These are phyloP conservation scores for Scedosporium aurantiacum DNA, from an alignment of 2,329 filamentous ascomycete species.

Conservation along the genomic window DNA sequence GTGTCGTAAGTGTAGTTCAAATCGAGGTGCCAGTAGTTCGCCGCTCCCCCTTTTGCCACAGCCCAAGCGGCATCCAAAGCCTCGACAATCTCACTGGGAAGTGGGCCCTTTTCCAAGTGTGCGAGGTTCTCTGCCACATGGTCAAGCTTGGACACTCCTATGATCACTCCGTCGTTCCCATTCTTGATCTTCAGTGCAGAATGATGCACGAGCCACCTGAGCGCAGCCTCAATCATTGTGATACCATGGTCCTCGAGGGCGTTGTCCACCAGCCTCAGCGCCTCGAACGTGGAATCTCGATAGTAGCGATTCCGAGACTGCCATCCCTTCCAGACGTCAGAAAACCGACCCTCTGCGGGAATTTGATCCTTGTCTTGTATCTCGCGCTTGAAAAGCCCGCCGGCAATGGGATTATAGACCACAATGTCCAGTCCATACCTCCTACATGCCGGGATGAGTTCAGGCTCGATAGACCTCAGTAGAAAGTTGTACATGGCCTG, in stretches of 20 bases:
- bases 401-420: slow-evolving; percentile 72
- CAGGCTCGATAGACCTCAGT: slow-evolving; percentile 62
- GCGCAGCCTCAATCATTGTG: slow-evolving; percentile 59
- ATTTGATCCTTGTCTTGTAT: slow-evolving; percentile 54
- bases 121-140: slow-evolving; percentile 49
- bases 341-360: slow-evolving; percentile 61
- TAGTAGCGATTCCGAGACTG: slow-evolving; percentile 53
- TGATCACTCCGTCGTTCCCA: slow-evolving; percentile 48
- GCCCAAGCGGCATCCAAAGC: slow-evolving; percentile 70
- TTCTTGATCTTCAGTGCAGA: slow-evolving; percentile 42
- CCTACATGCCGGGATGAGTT: slow-evolving; percentile 62
- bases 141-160: slow-evolving; percentile 45
- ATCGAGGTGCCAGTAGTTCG: slow-evolving; percentile 47
- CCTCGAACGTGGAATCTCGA: slow-evolving; percentile 51
- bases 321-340: slow-evolving; percentile 34
- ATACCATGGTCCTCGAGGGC: slow-evolving; percentile 57
- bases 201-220: slow-evolving; percentile 66
- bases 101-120: slow-evolving; percentile 54
- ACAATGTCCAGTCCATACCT: slow-evolving; percentile 71
- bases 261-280: slow-evolving; percentile 56
- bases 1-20: slow-evolving; percentile 59
- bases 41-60: slow-evolving; percentile 47
- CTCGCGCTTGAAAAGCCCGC: slow-evolving; percentile 71
- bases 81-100: slow-evolving; percentile 65
- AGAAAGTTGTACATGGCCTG: slow-evolving; percentile 84